Percentiles rank a stretch among this genome's conserved stretches.
Evolutionary conservation across 1,139 yeast species (phyloP).

Genomic region (Kazachstania sp.): DNA sequence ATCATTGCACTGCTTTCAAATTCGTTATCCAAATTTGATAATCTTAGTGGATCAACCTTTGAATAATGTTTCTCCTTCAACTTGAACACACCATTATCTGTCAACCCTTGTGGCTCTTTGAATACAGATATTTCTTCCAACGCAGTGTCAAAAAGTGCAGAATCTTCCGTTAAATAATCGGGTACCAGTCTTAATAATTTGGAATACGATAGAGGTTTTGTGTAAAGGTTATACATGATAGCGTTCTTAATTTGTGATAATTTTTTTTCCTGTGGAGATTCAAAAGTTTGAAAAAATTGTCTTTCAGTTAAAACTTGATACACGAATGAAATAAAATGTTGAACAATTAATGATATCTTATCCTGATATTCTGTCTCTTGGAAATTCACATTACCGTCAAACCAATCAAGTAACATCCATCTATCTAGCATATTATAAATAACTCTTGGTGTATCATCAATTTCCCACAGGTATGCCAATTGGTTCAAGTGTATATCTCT

Average conservation of each 20-base stretch:
- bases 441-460: constrained; percentile 34
- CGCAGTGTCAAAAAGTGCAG: constrained; percentile 32
- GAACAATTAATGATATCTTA: constrained; percentile 42
- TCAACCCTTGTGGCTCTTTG: constrained; percentile 45
- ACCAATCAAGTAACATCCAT: constrained; percentile 56
- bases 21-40: constrained; percentile 31
- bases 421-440: constrained; percentile 48
- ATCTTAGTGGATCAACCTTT: constrained; percentile 33
- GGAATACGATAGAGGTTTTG: constrained; percentile 49
- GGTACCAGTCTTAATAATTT: constrained; percentile 37
- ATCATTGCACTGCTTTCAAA: constrained; percentile 38
- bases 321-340: constrained; percentile 46
- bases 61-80: constrained; percentile 42
- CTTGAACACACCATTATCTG: constrained; percentile 48
- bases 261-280: constrained; percentile 27
- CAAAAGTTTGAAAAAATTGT: constrained; percentile 35
- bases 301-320: constrained; percentile 54
- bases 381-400: constrained; percentile 33
- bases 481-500: constrained; percentile 56
- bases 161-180: constrained; percentile 32
- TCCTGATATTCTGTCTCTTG: constrained; percentile 50
- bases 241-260: constrained; percentile 31
- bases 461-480: constrained; percentile 40
- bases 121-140: constrained; percentile 43
- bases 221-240: constrained; percentile 42